Evolutionary conservation across 345 rosid genomes (phyloP), one percentile per base, ranked within the genome.

Genomic region (Murraya paniculata): DNA sequence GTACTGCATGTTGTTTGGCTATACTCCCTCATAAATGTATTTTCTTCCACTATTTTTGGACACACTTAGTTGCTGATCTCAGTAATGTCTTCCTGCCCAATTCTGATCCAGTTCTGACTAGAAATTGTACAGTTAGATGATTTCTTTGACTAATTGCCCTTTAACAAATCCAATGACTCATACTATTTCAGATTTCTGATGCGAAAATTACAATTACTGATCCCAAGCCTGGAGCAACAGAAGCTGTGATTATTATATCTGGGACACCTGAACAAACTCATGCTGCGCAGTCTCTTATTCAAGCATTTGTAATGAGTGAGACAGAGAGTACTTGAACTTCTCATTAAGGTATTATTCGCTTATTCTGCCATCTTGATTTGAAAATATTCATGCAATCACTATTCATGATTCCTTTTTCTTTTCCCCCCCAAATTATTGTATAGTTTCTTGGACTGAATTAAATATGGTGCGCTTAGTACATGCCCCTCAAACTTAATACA

Each of bases 261-360:
- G 94, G 97, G 72, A 89, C 93, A 53, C 97, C 97, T 9, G 97
- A 92, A 73, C 93, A 92, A 84, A 89, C 92, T 1, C 90, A 92
- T 72, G 97, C 97, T 5, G 97, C 94, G 3, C 97, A 92, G 81
- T 84, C 90, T 84, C 93, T 92, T 67, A 89, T 92, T 83, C 97
- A 91, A 81, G 93, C 97, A 55, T 92, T 92, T 77, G 97, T 92
- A 7, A 82, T 89, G 88, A 86, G 90, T 68, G 97, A 92, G 78
- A 83, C 84, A 24, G 88, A 91, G 77, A 69, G 88, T 31, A 41
- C 77, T 74, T 86, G 85, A 86, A 62, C 73, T 35, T 78, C 28
- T 72, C 16, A 36, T 16, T 27, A 31, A 76, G 84, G 78, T 66
- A 74, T 13, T 73, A 0, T 39, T 41, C 22, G 53, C 16, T 31